A percentile compares a stretch with the other conserved stretches of the same genome.
phyloP scores from a whole-genome alignment of 257 asterid genomes.

The Scutellaria barbata region DNA sequence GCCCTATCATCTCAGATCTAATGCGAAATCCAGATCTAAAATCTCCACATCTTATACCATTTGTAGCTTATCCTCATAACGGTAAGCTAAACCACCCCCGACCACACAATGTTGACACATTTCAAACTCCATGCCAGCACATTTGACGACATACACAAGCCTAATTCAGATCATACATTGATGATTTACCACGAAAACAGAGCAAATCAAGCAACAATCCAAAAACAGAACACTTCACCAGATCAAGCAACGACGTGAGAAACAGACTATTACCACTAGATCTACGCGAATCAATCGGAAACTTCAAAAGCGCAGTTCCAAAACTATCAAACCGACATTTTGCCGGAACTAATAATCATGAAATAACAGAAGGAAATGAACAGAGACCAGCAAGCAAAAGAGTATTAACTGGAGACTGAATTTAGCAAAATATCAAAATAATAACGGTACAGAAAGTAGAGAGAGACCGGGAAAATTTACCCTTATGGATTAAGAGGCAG shows the following conservation, averaged over 20 bases:
- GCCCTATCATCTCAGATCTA: slow-evolving; percentile 48
- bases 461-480: slow-evolving; percentile 44
- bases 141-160: neutral
- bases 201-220: neutral
- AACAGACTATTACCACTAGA: slow-evolving; percentile 41
- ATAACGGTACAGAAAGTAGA: slow-evolving; percentile 23
- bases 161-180: neutral
- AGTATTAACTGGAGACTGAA: neutral
- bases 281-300: slow-evolving; percentile 34
- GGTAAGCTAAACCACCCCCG: slow-evolving; percentile 1
- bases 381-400: neutral
- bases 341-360: neutral
- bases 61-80: slow-evolving; percentile 10
- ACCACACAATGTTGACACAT: slow-evolving; percentile 6
- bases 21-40: slow-evolving; percentile 46
- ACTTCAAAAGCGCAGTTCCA: neutral
- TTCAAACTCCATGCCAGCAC: slow-evolving; percentile 30
- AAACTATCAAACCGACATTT: slow-evolving; percentile 22
- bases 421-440: slow-evolving; percentile 5
- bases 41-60: neutral
- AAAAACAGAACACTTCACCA: slow-evolving; percentile 6
- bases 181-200: neutral
- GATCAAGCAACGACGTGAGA: slow-evolving; percentile 27
- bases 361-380: neutral
- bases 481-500: slow-evolving; percentile 36